Evolutionary conservation across 2,329 filamentous ascomycete genomes (phyloP), one percentile per base, ranked within the genome.

Genomic region (Sclerotinia sclerotiorum): DNA sequence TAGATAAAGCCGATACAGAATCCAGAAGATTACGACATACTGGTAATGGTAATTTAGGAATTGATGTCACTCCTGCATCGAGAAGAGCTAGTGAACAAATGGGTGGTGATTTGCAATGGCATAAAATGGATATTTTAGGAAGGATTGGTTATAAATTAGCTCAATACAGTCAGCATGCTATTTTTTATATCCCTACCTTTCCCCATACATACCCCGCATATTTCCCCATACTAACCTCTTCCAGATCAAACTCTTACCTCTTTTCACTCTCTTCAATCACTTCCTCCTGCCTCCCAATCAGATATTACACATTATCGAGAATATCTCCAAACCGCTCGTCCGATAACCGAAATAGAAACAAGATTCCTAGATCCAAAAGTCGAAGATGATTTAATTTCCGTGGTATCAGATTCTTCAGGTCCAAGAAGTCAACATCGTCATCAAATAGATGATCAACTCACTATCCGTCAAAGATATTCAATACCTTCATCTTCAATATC

Each of bases 141-240:
- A 83, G 85, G 71, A 87, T 91, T 66, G 88, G 85, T 21, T 83
- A 85, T 71, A 91, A 91, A 76, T 78, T 91, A 11, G 83, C 84
- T 44, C 87, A 90, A 74, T 92, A 92, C 76, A 89, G 88, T 90
- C 79, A 77, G 85, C 64, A 27, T n/a, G n/a, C n/a, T n/a, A 5
- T n/a, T 29, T 29, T 10, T 21, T 19, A 11, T 11, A 62, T 39
- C 21, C 57, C 42, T 54, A 17, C 29, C 13, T 61, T 11, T 42
- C 51, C n/a, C 55, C 58, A 56, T 32, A 61, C 58, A 56, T 32
- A 61, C 17, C 42, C 49, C 4, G 21, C 58, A 62, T 19, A 24
- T 35, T 35, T 35, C 2, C 60, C 56, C n/a, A 11, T 46, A 10
- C 4, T 13, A 51, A 29, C 39, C 61, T 35, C 58, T 44, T 64